Conservation (phyloP, 2,329 filamentous ascomycete species). For the Claviceps humidiphila region DNA sequence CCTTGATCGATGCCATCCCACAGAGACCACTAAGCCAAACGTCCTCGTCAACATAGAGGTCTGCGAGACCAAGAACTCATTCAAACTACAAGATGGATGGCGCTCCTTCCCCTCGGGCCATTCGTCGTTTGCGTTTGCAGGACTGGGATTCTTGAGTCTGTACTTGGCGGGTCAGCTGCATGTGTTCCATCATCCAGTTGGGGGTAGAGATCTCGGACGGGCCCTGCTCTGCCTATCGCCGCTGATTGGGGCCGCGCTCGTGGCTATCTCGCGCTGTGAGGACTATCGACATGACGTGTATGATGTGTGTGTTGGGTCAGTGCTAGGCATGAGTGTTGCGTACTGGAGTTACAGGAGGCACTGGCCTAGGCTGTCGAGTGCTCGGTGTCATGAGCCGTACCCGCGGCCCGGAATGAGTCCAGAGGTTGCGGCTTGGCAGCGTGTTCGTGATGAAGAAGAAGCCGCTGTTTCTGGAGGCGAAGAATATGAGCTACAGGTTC, state of each 20-base stretch:
- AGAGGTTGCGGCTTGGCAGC: slow-evolving; percentile 22
- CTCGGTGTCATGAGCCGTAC: slow-evolving; percentile 44
- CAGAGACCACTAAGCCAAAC: slow-evolving; percentile 29
- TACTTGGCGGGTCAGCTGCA: slow-evolving; percentile 56
- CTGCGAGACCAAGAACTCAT: slow-evolving; percentile 58
- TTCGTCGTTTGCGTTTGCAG: slow-evolving; percentile 65
- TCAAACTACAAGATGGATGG: slow-evolving; percentile 69
- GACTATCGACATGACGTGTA: slow-evolving; percentile 62
- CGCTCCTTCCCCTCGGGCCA: slow-evolving; percentile 74
- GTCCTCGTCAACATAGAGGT: slow-evolving; percentile 51
- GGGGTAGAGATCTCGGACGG: slow-evolving; percentile 38
- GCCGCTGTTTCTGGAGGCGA: slow-evolving; percentile 26
- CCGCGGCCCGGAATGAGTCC: slow-evolving; percentile 29
- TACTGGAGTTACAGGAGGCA: slow-evolving; percentile 56
- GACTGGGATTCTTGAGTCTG: slow-evolving; percentile 59
- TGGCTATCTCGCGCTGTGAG: slow-evolving; percentile 55
- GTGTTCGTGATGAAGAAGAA: slow-evolving; percentile 42
- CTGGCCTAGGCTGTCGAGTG: slow-evolving; percentile 42
- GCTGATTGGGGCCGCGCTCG: slow-evolving; percentile 49
- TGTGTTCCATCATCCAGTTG: slow-evolving; percentile 34
- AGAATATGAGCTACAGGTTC: slow-evolving; percentile 10
- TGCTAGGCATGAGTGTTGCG: slow-evolving; percentile 45
- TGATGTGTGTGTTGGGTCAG: slow-evolving; percentile 49
- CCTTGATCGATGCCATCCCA: slow-evolving; percentile 67
- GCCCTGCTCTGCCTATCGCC: slow-evolving; percentile 45